Conservation (phyloP, 768 basidiomycete species). For the Trametes gibbosa region DNA sequence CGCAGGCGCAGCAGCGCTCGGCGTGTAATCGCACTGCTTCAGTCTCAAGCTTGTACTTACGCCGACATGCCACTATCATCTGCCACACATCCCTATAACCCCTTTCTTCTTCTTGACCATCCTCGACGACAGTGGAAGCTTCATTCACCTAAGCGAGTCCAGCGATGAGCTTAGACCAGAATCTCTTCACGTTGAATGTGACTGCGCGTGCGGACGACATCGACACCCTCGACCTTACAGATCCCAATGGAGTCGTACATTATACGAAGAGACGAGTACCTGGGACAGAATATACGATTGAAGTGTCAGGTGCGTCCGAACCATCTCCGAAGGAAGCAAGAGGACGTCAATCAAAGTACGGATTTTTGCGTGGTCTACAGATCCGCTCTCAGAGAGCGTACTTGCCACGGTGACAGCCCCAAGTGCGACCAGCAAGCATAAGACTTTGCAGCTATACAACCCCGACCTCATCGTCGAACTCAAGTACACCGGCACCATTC, state of each 20-base stretch:
- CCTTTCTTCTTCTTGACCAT: background rate
- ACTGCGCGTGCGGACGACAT: slow-evolving; percentile 57
- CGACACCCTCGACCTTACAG: slow-evolving; percentile 66
- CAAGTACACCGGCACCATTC: slow-evolving; percentile 68
- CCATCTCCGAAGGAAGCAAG: no score
- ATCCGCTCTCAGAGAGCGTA: slow-evolving; percentile 71
- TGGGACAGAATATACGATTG: slow-evolving; percentile 55
- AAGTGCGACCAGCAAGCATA: slow-evolving; percentile 62
- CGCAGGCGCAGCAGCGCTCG: slow-evolving; percentile 1
- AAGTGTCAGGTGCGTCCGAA: slow-evolving; percentile 58
- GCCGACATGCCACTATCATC: background rate
- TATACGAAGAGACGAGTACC: slow-evolving; percentile 69
- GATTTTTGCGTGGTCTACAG: slow-evolving; percentile 33
- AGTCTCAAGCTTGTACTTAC: background rate
- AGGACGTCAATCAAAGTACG: no score
- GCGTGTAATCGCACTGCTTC: slow-evolving; percentile 2
- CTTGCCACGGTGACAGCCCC: slow-evolving; percentile 67
- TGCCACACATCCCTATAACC: background rate
- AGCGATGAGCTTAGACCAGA: slow-evolving; percentile 79
- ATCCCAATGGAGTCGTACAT: slow-evolving; percentile 58
- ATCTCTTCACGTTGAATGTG: slow-evolving; percentile 77
- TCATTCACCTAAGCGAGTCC: background rate
- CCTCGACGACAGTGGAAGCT: background rate
- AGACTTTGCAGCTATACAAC: slow-evolving; percentile 74
- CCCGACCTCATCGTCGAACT: slow-evolving; percentile 69